Percentiles rank a stretch among this genome's conserved stretches.
These are phyloP conservation scores for Panaeolus papilionaceus DNA, from an alignment of 768 basidiomycete genomes.

Conservation along the genomic window DNA sequence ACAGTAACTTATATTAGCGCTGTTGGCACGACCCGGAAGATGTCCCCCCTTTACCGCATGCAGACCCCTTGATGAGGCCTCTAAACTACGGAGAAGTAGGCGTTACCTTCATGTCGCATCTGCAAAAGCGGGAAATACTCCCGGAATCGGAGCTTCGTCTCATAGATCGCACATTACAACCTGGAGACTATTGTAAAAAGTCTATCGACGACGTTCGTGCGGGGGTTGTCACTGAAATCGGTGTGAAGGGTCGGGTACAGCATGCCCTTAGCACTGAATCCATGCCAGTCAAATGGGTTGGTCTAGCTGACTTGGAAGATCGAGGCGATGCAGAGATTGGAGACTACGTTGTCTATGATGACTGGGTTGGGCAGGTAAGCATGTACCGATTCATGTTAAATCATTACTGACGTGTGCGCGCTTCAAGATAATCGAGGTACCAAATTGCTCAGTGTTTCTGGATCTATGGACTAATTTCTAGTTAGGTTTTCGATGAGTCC, in stretches of 20 bases:
- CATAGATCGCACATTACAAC: slow-evolving; percentile 77
- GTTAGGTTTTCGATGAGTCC: slow-evolving; percentile 84
- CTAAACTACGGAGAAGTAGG: slow-evolving; percentile 84
- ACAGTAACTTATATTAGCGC: slow-evolving; percentile 53
- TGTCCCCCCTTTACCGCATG: slow-evolving; percentile 46
- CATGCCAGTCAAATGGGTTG: slow-evolving; percentile 65
- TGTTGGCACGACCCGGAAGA: slow-evolving; percentile 92
- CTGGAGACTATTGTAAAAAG: slow-evolving; percentile 85
- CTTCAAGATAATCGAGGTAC: slow-evolving; percentile 76
- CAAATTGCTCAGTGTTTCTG: slow-evolving; percentile 26
- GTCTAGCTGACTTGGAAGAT: slow-evolving; percentile 59
- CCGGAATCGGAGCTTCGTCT: slow-evolving; percentile 71
- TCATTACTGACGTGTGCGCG: slow-evolving; percentile 19
- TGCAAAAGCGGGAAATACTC: slow-evolving; percentile 69
- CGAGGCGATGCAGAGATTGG: slow-evolving; percentile 71
- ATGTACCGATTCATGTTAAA: slow-evolving; percentile 14
- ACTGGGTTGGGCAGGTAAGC: slow-evolving; percentile 91
- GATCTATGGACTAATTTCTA: slow-evolving; percentile 23
- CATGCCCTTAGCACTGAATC: slow-evolving; percentile 73
- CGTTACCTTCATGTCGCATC: slow-evolving; percentile 65
- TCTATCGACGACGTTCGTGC: slow-evolving; percentile 75
- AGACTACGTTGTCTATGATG: slow-evolving; percentile 81
- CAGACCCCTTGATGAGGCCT: slow-evolving; percentile 78
- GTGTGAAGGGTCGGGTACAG: slow-evolving; percentile 69
- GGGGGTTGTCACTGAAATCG: slow-evolving; percentile 72